phyloP scores from a whole-genome alignment of 257 asterid species.

The Plectranthus barbatus region DNA sequence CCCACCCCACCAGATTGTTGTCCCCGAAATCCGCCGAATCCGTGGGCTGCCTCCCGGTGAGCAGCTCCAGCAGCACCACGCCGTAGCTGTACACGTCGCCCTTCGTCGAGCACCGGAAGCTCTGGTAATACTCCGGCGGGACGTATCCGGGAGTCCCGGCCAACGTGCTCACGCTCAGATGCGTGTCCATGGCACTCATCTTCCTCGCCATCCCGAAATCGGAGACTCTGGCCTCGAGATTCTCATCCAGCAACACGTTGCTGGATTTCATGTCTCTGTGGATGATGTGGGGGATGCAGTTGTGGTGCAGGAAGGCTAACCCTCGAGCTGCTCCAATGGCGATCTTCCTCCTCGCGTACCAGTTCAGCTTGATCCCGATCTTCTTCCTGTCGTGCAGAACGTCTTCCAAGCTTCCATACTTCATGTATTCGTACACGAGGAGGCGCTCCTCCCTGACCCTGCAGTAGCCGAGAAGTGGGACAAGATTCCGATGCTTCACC shows the following conservation, averaged over 20 bases:
- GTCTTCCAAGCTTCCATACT: constrained; percentile 77
- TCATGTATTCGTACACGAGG: constrained; percentile 91
- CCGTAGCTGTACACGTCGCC: constrained; percentile 97
- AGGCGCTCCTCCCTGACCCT: constrained; percentile 83
- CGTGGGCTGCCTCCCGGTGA: constrained; percentile 77
- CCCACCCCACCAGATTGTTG: constrained; percentile 95
- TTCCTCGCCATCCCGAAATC: constrained; percentile 96
- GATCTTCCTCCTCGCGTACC: constrained; percentile 71
- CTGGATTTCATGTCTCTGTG: constrained; percentile 97
- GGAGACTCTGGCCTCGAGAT: constrained; percentile 80
- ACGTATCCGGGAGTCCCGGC: constrained; percentile 98
- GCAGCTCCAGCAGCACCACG: constrained; percentile 80
- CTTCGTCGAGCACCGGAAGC: constrained; percentile 73
- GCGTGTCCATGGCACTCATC: constrained; percentile 88
- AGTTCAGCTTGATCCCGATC: constrained; percentile 57
- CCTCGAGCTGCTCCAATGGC: constrained; percentile 91
- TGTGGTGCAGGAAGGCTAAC: constrained; percentile 81
- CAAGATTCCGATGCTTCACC: constrained; percentile 79
- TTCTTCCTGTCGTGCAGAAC: constrained; percentile 64
- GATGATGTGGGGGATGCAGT: constrained; percentile 83
- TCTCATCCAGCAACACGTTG: constrained; percentile 78
- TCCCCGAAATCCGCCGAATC: constrained; percentile 90
- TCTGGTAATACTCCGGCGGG: constrained; percentile 93
- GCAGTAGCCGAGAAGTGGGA: constrained; percentile 81
- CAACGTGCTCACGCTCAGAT: constrained; percentile 79